Base-by-base conservation (phyloP, 768 basidiomycete species). In the Phaeotremella fagi region DNA sequence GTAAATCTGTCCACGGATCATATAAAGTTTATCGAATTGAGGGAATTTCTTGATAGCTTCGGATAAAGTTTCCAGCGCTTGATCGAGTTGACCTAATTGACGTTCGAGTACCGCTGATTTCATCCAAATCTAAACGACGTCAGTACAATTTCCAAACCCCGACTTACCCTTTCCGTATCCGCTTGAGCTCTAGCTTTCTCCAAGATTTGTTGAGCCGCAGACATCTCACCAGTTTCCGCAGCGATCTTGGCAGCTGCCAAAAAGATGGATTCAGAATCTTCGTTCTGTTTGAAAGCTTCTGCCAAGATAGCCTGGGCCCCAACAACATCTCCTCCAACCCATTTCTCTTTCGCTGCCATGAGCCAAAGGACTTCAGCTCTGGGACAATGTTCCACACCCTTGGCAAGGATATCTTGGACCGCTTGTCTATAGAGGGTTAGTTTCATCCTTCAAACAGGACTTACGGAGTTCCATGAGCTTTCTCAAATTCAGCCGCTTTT, bases 341-440 rank as follows among this genome's bases (percentile, higher is more conserved):
- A 99, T 72, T 90, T 88, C 77, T 98, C 94, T 76, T 99, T 99
- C 2, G 94, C 95, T 46, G 85, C 82, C 91, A 98, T 98, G 27
- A 98, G 80, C 95, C 95, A 98, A 4, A 99, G 78, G 0, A 90
- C 87, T 73, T 98, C 94, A 1, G 91, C 92, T 61, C 91, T 89
- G 0, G 94, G 95, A 64, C 90, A 94, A 68, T 90, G 85, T 50
- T 86, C 80, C 23, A 92, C 90, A 0, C 94, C 91, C 27, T 85
- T 82, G 41, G 78, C 79, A 37, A 97, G 82, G 3, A 97, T 82
- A 0, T 84, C 84, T 66, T 91, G 84, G 25, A 95, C 79, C 36
- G 85, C 83, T 64, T 89, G 86, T 55, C 85, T 86, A 61, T 15
- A 31, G 15, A 41, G 20, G 24, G 50, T 60, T 24, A 59, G 50